These are phyloP conservation scores for Suillus discolor DNA, from an alignment of 768 basidiomycete genomes.

Conservation along the genomic window DNA sequence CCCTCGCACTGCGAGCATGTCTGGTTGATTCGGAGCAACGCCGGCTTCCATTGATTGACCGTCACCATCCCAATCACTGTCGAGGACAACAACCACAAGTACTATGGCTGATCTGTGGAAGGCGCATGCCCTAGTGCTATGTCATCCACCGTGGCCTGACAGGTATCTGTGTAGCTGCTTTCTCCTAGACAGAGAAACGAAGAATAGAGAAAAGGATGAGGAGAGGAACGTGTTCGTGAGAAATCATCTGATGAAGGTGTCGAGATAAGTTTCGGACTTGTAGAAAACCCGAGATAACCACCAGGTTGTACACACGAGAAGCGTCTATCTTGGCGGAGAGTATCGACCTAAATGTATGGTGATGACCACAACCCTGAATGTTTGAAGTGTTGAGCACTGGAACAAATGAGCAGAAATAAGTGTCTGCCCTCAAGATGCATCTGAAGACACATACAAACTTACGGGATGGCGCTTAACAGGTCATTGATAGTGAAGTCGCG, in stretches of 20 bases:
- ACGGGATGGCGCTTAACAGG: slow-evolving; percentile 84
- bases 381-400: slow-evolving; percentile 75
- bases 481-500: slow-evolving; percentile 14
- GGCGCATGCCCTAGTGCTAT: no score
- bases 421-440: slow-evolving; percentile 5
- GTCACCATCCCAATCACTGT: no score
- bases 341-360: slow-evolving; percentile 65
- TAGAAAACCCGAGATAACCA: slow-evolving; percentile 69
- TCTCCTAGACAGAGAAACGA: slow-evolving; percentile 45
- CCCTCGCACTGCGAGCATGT: no score
- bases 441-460: slow-evolving; percentile 23
- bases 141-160: no score
- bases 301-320: slow-evolving; percentile 65
- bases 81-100: no score
- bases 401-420: slow-evolving; percentile 34
- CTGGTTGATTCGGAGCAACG: no score
- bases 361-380: slow-evolving; percentile 55
- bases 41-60: no score
- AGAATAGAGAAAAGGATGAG: slow-evolving; percentile 62
- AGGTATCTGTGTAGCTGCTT: no score
- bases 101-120: no score
- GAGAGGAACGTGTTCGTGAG: slow-evolving; percentile 50
- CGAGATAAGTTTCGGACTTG: slow-evolving; percentile 67
- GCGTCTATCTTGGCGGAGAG: slow-evolving; percentile 7
- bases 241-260: slow-evolving; percentile 50